Percentiles rank a stretch among this genome's conserved stretches.
Evolutionary conservation across 495 filamentous ascomycete species (phyloP).

Genomic region (Chaetomium cochliodes): DNA sequence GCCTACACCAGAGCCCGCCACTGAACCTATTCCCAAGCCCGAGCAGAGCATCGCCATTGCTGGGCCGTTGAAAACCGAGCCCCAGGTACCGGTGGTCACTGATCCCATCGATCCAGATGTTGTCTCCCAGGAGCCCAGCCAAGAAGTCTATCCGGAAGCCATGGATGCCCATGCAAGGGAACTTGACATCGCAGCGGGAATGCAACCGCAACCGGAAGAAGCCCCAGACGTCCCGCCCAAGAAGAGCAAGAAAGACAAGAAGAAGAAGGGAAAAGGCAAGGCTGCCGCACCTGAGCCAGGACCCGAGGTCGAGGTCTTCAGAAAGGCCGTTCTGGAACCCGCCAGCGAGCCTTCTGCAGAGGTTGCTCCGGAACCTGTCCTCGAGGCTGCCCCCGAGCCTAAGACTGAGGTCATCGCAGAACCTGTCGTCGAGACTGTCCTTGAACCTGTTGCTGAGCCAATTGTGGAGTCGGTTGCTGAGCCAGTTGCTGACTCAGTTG

Average conservation of each 20-base stretch:
- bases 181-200: background rate
- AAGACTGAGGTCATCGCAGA: background rate
- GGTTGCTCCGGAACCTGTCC: background rate
- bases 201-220: background rate
- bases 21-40: conserved; percentile 1
- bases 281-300: conserved; percentile 8
- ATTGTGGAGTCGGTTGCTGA: too few species aligned
- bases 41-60: background rate
- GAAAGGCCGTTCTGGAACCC: background rate
- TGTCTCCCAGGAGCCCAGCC: background rate
- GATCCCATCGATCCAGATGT: background rate
- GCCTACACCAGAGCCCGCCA: background rate
- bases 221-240: conserved; percentile 14
- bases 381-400: background rate
- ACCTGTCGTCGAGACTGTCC: background rate
- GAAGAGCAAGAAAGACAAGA: conserved; percentile 35
- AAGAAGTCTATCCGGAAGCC: background rate
- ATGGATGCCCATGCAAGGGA: conserved; percentile 3
- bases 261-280: conserved; percentile 26
- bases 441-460: background rate
- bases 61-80: background rate
- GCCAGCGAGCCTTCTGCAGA: background rate
- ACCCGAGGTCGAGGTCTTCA: conserved; percentile 20
- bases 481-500: background rate
- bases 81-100: background rate